These are phyloP conservation scores for Amaranthus tricolor DNA, from an alignment of 179 eudicot genomes.

Conservation along the genomic window DNA sequence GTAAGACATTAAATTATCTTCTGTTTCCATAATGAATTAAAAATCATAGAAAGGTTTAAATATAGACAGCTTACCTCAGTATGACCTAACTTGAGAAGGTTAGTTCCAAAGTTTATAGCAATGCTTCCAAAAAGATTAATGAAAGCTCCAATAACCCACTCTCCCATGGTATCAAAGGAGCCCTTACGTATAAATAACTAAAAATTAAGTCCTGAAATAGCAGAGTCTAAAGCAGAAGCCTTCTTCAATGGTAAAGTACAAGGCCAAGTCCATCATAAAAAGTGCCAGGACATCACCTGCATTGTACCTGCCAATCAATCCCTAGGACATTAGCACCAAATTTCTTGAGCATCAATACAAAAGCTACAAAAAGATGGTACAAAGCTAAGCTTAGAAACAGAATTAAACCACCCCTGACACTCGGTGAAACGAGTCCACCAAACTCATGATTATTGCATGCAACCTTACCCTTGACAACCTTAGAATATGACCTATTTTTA, in stretches of 20 bases:
- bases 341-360: not conserved
- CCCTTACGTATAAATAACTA: constrained; percentile 19
- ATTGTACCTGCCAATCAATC: constrained; percentile 19
- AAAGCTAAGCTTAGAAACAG: not conserved
- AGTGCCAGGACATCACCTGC: constrained; percentile 17
- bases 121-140: constrained; percentile 90
- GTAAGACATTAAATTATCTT: too few relatives aligned
- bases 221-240: constrained; percentile 16
- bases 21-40: not conserved
- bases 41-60: not conserved
- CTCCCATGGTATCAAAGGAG: constrained; percentile 63
- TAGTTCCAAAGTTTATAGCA: constrained; percentile 93
- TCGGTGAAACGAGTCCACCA: not conserved
- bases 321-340: constrained; percentile 15
- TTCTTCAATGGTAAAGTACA: constrained; percentile 23
- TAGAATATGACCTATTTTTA: not conserved
- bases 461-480: not conserved
- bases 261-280: constrained; percentile 38
- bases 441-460: not conserved
- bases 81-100: constrained; percentile 94
- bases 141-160: constrained; percentile 96
- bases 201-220: constrained; percentile 16
- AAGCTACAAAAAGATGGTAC: not conserved
- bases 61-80: constrained; percentile 57
- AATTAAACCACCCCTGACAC: not conserved